Evolutionary conservation across 768 basidiomycete genomes (phyloP).

Genomic region (Suillus paluster): DNA sequence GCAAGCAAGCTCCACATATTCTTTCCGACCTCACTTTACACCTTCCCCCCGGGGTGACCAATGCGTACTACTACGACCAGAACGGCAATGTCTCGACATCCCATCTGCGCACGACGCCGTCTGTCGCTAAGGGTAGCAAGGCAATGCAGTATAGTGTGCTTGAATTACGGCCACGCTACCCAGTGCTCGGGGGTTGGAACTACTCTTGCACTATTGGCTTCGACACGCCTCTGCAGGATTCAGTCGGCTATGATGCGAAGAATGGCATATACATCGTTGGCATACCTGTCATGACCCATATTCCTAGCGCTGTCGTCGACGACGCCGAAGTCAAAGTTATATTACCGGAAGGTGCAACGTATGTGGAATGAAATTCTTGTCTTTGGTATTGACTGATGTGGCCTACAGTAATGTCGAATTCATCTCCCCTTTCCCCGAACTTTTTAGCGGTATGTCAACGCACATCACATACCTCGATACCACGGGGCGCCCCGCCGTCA

Average conservation of each 20-base stretch:
- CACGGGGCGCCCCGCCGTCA: slow-evolving; percentile 79
- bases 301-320: slow-evolving; percentile 82
- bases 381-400: slow-evolving; percentile 13
- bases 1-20: slow-evolving; percentile 68
- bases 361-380: slow-evolving; percentile 38
- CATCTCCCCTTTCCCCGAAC: slow-evolving; percentile 76
- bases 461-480: slow-evolving; percentile 93
- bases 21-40: slow-evolving; percentile 75
- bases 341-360: slow-evolving; percentile 96
- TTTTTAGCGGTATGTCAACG: slow-evolving; percentile 60
- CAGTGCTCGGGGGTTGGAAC: slow-evolving; percentile 96
- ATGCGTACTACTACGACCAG: slow-evolving; percentile 88
- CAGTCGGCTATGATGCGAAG: slow-evolving; percentile 63
- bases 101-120: slow-evolving; percentile 70
- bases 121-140: slow-evolving; percentile 59
- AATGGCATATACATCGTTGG: slow-evolving; percentile 73
- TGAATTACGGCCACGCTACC: slow-evolving; percentile 89
- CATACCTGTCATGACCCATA: slow-evolving; percentile 83
- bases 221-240: slow-evolving; percentile 84
- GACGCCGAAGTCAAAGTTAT: slow-evolving; percentile 80
- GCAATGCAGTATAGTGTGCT: slow-evolving; percentile 65
- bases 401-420: slow-evolving; percentile 74
- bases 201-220: slow-evolving; percentile 94
- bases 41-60: slow-evolving; percentile 81
- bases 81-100: slow-evolving; percentile 98